A percentile compares a stretch with the other conserved stretches of the same genome.
These are phyloP conservation scores for Boletus reticuloceps DNA, from an alignment of 768 basidiomycete species.

Conservation along the genomic window DNA sequence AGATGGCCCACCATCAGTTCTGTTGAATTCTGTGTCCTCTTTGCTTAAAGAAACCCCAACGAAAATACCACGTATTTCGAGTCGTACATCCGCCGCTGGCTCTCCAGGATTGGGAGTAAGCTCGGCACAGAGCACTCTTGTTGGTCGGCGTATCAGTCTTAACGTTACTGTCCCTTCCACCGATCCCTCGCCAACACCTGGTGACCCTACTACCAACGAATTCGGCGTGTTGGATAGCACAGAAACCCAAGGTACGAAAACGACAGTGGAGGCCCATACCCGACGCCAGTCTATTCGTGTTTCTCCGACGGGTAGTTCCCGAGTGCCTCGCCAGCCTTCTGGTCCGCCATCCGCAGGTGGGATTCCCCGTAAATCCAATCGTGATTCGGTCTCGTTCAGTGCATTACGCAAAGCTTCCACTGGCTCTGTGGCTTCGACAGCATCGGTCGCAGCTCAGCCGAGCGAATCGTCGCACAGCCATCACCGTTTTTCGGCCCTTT, in stretches of 20 bases:
- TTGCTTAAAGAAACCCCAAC: slow-evolving; percentile 84
- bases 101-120: slow-evolving; percentile 71
- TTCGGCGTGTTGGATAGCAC: slow-evolving; percentile 77
- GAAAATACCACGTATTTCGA: slow-evolving; percentile 91
- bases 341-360: slow-evolving; percentile 43
- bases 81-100: slow-evolving; percentile 69
- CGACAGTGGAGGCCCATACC: slow-evolving; percentile 31
- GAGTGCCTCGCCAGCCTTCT: slow-evolving; percentile 64
- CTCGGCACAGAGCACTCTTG: slow-evolving; percentile 44
- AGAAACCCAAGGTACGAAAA: slow-evolving; percentile 47
- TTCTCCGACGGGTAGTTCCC: slow-evolving; percentile 62
- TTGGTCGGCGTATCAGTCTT: slow-evolving; percentile 65
- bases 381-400: slow-evolving; percentile 78
- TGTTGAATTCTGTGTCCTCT: slow-evolving; percentile 48
- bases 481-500: slow-evolving; percentile 78
- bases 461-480: slow-evolving; percentile 41
- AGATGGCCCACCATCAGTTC: slow-evolving; percentile 54
- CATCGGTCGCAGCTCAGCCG: slow-evolving; percentile 48
- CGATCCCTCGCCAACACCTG: slow-evolving; percentile 60
- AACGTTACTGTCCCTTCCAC: slow-evolving; percentile 56
- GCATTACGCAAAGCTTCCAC: slow-evolving; percentile 81
- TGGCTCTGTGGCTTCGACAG: slow-evolving; percentile 70
- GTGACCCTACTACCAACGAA: slow-evolving; percentile 55
- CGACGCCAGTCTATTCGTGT: slow-evolving; percentile 59
- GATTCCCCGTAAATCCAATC: slow-evolving; percentile 62